These are phyloP conservation scores for Plasmodium reichenowi DNA, from an alignment of 169 alveolate species.

Conservation along the genomic window DNA sequence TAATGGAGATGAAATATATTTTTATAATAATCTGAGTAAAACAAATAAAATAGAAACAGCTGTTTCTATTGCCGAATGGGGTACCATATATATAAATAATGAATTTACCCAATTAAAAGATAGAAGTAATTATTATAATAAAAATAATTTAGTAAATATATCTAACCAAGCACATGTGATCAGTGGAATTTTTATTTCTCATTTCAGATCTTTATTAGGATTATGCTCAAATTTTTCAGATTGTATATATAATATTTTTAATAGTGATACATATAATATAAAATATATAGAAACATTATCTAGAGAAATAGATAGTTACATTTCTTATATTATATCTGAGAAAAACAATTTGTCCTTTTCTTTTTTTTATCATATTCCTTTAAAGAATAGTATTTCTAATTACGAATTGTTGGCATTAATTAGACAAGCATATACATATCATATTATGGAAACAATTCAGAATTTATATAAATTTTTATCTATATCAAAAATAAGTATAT, in stretches of 20 bases:
- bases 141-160: slow-evolving; percentile 10
- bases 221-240: slow-evolving; percentile 22
- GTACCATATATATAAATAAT: slow-evolving; percentile 36
- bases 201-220: slow-evolving; percentile 56
- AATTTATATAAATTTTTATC: slow-evolving; percentile 33
- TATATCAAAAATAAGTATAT: slow-evolving; percentile 69
- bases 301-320: slow-evolving; percentile 13
- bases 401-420: slow-evolving; percentile 27
- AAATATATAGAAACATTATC: slow-evolving; percentile 30
- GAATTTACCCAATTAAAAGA: neutral
- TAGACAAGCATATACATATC: slow-evolving; percentile 41
- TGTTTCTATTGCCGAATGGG: slow-evolving; percentile 76
- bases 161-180: slow-evolving; percentile 33
- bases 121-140: neutral
- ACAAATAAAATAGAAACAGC: slow-evolving; percentile 35
- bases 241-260: slow-evolving; percentile 38
- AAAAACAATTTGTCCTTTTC: slow-evolving; percentile 2
- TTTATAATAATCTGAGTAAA: slow-evolving; percentile 30
- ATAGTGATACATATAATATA: slow-evolving; percentile 38
- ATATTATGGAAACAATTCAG: slow-evolving; percentile 20
- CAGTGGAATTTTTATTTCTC: slow-evolving; percentile 65
- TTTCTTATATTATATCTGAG: slow-evolving; percentile 15
- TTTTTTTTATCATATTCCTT: slow-evolving; percentile 33
- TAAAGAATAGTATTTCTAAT: slow-evolving; percentile 31
- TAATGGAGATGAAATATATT: slow-evolving; percentile 21